A percentile compares a stretch with the other conserved stretches of the same genome.
These are phyloP conservation scores for Pulicaria dysenterica DNA, from an alignment of 129 eudicot species.

Conservation along the genomic window DNA sequence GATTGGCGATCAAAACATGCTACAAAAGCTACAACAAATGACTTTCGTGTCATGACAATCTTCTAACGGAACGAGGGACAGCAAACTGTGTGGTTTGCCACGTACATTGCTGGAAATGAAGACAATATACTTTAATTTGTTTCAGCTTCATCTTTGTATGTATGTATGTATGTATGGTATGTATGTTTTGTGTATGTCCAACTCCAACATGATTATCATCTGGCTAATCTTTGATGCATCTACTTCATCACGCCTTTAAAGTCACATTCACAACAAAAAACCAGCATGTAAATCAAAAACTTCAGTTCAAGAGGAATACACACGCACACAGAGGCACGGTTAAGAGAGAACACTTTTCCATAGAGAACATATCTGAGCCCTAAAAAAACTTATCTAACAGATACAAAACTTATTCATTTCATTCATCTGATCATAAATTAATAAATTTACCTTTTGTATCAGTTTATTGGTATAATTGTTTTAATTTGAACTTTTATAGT, in stretches of 20 bases:
- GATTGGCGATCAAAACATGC: constrained; percentile 15
- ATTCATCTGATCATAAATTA: too few species aligned
- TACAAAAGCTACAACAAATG: constrained; percentile 27
- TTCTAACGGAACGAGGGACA: constrained; percentile 10
- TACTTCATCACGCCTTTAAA: constrained; percentile 27
- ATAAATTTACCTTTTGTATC: too few species aligned
- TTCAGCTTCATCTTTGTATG: constrained; percentile 26
- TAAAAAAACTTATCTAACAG: too few species aligned
- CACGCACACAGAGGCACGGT: too few species aligned
- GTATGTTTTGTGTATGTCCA: constrained; percentile 34
- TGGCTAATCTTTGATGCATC: constrained; percentile 24
- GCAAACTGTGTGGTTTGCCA: constrained; percentile 17
- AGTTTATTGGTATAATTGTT: too few species aligned
- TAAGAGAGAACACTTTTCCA: too few species aligned
- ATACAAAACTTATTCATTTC: too few species aligned
- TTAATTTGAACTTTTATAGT: too few species aligned
- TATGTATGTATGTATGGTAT: constrained; percentile 15
- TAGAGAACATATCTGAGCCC: too few species aligned
- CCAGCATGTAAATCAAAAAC: constrained; percentile 6
- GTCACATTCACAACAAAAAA: constrained; percentile 16
- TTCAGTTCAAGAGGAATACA: background rate
- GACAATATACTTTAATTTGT: constrained; percentile 26
- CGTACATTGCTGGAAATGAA: constrained; percentile 32
- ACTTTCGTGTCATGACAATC: constrained; percentile 1
- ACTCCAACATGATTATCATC: constrained; percentile 25